Conservation (phyloP, 805 yeast species). For the Wickerhamiella domercqiae region DNA sequence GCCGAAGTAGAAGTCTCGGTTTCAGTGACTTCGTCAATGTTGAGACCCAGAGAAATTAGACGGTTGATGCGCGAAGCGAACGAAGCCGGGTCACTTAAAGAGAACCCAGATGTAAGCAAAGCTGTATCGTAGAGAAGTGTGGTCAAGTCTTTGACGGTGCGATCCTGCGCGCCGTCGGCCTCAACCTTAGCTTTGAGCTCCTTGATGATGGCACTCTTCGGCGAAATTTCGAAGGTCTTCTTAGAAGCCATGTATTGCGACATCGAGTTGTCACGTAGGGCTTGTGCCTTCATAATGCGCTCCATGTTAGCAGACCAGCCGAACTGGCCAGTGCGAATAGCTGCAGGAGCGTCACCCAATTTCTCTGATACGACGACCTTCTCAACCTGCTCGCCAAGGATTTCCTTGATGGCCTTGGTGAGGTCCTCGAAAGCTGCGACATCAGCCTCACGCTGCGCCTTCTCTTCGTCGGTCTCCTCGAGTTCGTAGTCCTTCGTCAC, state of each 20-base stretch:
- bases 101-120: constrained; percentile 94
- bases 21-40: constrained; percentile 55
- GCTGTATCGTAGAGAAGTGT: constrained; percentile 96
- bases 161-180: constrained; percentile 93
- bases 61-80: constrained; percentile 97
- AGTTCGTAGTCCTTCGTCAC: constrained; percentile 98
- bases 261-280: constrained; percentile 96
- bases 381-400: constrained; percentile 97
- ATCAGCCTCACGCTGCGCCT: constrained; percentile 85
- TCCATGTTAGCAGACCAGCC: constrained; percentile 99
- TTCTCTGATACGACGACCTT: constrained; percentile 97
- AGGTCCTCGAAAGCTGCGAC: constrained; percentile 81
- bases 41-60: constrained; percentile 92
- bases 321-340: constrained; percentile 98
- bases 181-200: constrained; percentile 96
- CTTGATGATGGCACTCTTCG: constrained; percentile 86
- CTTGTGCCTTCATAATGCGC: constrained; percentile 99
- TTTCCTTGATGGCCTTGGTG: constrained; percentile 90
- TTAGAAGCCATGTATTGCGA: constrained; percentile 98
- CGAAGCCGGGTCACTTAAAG: constrained; percentile 95
- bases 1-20: constrained; percentile 25
- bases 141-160: constrained; percentile 95
- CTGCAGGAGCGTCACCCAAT: constrained; percentile 91
- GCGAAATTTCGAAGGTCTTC: constrained; percentile 98
- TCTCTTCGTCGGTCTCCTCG: constrained; percentile 93